Conservation (phyloP, 1,284 basidiomycete species). For the Mycosarcoma maydis region DNA sequence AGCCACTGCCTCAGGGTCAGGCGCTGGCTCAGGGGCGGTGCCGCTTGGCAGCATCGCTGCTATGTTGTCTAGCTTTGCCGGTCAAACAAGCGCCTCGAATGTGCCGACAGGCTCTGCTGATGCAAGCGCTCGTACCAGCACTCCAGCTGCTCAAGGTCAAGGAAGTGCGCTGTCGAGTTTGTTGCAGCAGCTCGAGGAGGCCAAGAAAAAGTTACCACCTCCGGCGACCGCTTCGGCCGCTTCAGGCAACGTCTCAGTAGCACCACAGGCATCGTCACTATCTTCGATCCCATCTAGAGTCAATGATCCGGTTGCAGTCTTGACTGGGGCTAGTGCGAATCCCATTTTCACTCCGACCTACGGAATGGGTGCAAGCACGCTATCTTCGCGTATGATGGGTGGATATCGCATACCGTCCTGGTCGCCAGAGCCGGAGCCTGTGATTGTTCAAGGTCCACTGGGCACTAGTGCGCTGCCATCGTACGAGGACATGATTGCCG, state of each 20-base stretch:
- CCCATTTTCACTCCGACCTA: conserved; percentile 31
- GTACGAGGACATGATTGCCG: conserved; percentile 63
- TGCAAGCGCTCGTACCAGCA: conserved; percentile 1
- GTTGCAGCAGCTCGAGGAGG: conserved; percentile 42
- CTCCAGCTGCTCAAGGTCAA: conserved; percentile 11
- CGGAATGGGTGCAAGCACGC: conserved; percentile 1
- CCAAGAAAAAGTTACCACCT: conserved; percentile 22
- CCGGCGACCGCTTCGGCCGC: conserved; percentile 7
- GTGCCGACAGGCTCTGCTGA: conserved; percentile 3
- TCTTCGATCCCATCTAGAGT: neutral
- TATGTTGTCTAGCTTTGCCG: conserved; percentile 33
- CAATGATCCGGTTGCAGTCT: conserved; percentile 38
- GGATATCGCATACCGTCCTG: conserved; percentile 13
- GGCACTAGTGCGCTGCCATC: conserved; percentile 58
- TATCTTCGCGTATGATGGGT: neutral
- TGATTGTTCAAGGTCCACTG: conserved; percentile 45
- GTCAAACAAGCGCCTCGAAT: conserved; percentile 1
- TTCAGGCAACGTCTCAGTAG: conserved; percentile 1
- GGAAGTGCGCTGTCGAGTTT: conserved; percentile 24
- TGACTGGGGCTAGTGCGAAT: conserved; percentile 46
- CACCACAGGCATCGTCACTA: conserved; percentile 1
- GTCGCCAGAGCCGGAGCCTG: conserved; percentile 37
- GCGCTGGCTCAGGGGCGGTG: conserved; percentile 3
- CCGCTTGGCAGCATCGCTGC: conserved; percentile 43
- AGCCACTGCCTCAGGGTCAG: conserved; percentile 5